Evolutionary conservation across 768 basidiomycete species (phyloP), one percentile per base, ranked within the genome.

Genomic region (Macrocybe gigantea): DNA sequence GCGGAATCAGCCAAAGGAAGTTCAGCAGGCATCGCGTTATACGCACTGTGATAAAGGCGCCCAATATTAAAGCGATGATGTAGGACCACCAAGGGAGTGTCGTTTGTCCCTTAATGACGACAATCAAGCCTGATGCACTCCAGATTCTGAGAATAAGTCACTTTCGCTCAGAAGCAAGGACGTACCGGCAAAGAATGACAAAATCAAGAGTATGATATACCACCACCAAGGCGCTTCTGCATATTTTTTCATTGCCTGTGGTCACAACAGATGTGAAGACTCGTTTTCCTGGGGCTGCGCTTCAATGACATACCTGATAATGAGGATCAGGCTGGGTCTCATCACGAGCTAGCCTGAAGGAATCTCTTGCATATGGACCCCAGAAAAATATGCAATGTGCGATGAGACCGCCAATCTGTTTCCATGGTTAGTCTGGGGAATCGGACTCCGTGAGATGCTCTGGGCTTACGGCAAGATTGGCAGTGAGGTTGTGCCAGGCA

Each of bases 31-130:
- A 40, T 38, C 12, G 22, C 22, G 4, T 22, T 36, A 30, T 11
- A 42, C 60, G 12, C 53, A 69, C 69, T 11, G 69, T 66, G 6
- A 72, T 58, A 45, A 73, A 73, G 5, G 65, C 67, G 34, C 80
- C 80, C 10, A 79, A 60, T 8, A 77, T 57, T 13, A 84, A 60
- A 0, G 82, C 79, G 42, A 79, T 59, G 33, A 85, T 72, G 57
- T 77, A 83, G 1, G 78, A 78, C 73, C 78, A 82, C 74, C 74
- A 78, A 4, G 81, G 77, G 12, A 85, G 69, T 0, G 80, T 80
- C 1, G 80, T 82, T 52, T 82, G 67, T 10, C 79, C 81, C 52
- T 72, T 78, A 51, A 79, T 43, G 1, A 79, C 73, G 12, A 80
- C 80, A 35, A 80, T 70, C 45, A 83, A 64, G 13, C 80, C 79